phyloP scores from a whole-genome alignment of 768 basidiomycete species.

The Pleurotus salmoneostramineus region DNA sequence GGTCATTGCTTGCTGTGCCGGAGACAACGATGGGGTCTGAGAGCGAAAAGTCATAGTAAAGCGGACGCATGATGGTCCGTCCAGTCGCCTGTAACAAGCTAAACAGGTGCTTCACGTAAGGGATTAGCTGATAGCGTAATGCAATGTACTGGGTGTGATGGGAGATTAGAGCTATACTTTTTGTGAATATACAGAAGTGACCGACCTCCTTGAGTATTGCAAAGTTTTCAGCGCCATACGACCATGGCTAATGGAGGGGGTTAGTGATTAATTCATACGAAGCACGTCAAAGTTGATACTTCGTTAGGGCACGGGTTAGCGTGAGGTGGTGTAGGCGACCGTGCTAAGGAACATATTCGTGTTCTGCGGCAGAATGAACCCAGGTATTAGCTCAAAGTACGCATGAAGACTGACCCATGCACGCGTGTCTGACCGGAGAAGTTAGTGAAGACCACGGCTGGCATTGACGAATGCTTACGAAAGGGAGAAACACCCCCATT shows the following conservation, averaged over 20 bases:
- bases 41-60: slow-evolving; percentile 28
- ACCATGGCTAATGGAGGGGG: slow-evolving; percentile 23
- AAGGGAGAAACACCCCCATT: slow-evolving; percentile 34
- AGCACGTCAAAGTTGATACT: slow-evolving; percentile 9
- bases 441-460: not conserved
- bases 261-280: not conserved
- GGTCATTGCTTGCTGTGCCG: slow-evolving; percentile 23
- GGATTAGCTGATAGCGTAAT: slow-evolving; percentile 30
- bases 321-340: slow-evolving; percentile 14
- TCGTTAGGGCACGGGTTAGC: slow-evolving; percentile 33
- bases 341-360: slow-evolving; percentile 22
- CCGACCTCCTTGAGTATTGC: slow-evolving; percentile 28
- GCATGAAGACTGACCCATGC: slow-evolving; percentile 19
- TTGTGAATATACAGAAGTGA: not conserved
- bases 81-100: slow-evolving; percentile 25
- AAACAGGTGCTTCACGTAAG: slow-evolving; percentile 27
- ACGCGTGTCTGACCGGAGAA: slow-evolving; percentile 20
- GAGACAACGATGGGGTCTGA: slow-evolving; percentile 22
- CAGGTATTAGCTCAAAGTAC: not conserved
- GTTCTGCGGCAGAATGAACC: slow-evolving; percentile 14
- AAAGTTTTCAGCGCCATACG: slow-evolving; percentile 30
- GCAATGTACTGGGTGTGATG: slow-evolving; percentile 24
- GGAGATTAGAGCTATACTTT: not conserved
- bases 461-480: slow-evolving; percentile 17
- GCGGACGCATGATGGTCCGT: slow-evolving; percentile 25